Base-by-base conservation (phyloP, 2,329 filamentous ascomycete species). In the Botrytis deweyae region DNA sequence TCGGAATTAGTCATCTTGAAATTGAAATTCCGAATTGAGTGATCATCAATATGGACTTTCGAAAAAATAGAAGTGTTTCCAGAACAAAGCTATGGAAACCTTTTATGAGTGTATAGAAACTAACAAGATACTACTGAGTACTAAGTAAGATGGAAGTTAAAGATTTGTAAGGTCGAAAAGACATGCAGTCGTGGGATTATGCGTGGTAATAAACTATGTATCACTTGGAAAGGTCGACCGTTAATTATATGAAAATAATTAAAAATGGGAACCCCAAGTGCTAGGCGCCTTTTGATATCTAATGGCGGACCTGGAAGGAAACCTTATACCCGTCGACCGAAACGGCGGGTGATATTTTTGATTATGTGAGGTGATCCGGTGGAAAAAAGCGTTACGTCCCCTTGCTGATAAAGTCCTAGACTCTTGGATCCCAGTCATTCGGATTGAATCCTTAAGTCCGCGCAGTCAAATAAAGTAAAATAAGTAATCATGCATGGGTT, bases 341-440 rank as follows among this genome's bases (percentile, higher is more conserved):
- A 33, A 20, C 66, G 49, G 66, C 49, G 49, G 49, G 38, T 69
- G 66, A 69, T 63, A 63, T 14, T 40, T 55, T 58, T 42, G 46
- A 67, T 67, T 67, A 67, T 67, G 65, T 67, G 65, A 67, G 46
- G 36, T 55, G 46, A n/a, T 42, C 46, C 52, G 46, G 65, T 42
- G 46, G n/a, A 58, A 36, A 69, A 42, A 25, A 16, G n/a, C 33
- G 29, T 14, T 36, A 18, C 44, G 44, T 67, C 22, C 22, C 64
- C 33, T 67, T 38, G 64, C 44, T 52, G 44, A 49, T 52, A 36
- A 46, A 52, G n/a, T 58, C 22, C 64, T 68, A n/a, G 46, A 55
- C 49, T 18, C 40, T 58, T 18, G n/a, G 36, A 58, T n/a, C 65
- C 65, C n/a, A 40, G 65, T 68, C 36, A 20, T 33, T 42, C 65